Conservation (phyloP, 225 moss, liverwort and hornwort species). For the Pseudisothecium myosuroides region DNA sequence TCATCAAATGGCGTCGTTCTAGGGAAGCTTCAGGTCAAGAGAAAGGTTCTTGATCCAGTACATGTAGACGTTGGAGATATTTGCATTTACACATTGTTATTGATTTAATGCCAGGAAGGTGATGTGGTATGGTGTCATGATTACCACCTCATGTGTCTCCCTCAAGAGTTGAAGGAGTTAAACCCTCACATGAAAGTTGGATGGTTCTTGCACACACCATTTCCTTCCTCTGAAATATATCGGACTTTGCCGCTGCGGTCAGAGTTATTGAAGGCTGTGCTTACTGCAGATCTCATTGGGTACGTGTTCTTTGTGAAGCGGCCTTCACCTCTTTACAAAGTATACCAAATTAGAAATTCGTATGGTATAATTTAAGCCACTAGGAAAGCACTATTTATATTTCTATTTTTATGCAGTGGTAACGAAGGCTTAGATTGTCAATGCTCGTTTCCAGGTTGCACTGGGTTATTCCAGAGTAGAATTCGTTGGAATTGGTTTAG, state of each 20-base stretch:
- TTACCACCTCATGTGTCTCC: slow-evolving; percentile 96
- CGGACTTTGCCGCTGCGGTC: slow-evolving; percentile 83
- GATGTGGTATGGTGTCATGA: slow-evolving; percentile 99
- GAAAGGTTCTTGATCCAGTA: background rate
- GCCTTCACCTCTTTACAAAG: background rate
- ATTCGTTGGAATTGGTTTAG: background rate
- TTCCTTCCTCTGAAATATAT: slow-evolving; percentile 92
- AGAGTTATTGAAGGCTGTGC: slow-evolving; percentile 88
- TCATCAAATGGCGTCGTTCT: background rate
- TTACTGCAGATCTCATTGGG: slow-evolving; percentile 85
- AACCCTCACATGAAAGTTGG: slow-evolving; percentile 84
- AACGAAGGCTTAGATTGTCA: background rate
- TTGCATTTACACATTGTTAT: background rate
- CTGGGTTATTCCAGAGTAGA: background rate
- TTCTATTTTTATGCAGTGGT: background rate
- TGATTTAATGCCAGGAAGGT: slow-evolving; percentile 43
- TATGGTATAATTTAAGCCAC: background rate
- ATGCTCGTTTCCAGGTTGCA: background rate
- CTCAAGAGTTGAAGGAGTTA: slow-evolving; percentile 68
- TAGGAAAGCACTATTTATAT: background rate
- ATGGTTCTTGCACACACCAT: slow-evolving; percentile 95
- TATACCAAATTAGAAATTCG: background rate
- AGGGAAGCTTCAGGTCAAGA: background rate
- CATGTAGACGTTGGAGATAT: background rate
- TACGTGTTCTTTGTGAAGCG: slow-evolving; percentile 1